Base-by-base conservation (phyloP, 345 rosid species). In the Citropsis articulata region DNA sequence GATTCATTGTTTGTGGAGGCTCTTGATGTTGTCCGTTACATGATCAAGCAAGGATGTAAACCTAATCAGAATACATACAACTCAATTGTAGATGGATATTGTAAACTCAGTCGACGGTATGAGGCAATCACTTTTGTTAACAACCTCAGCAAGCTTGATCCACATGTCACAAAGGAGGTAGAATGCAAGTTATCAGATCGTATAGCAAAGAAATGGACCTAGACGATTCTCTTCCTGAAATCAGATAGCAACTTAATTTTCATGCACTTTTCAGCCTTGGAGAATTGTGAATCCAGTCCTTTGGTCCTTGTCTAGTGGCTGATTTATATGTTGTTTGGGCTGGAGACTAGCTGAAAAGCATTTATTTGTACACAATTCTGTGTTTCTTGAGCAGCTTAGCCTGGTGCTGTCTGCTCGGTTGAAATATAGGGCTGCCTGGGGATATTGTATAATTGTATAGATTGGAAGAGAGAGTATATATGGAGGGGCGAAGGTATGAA, bases 1-100 rank as follows among this genome's bases (percentile, higher is more conserved):
- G 98, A 94, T 83, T 89, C 97, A 8, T 83, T 94, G 97, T 92
- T 92, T 66, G 88, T 77, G 77, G 98, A 93, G 77, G 99, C 98
- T 40, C 77, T 90, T 21, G 89, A 81, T 6, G 97, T 92, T 59
- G 89, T 96, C 56, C 85, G 28, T 35, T 90, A 89, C 88, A 96
- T 94, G 98, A 89, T 94, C 72, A 92, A 86, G 86, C 85, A 87
- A 62, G 88, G 89, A 35, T 88, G 92, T 82, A 90, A 84, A 82
- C 98, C 91, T 35, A 91, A 93, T 81, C 90, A 87, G 86, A 88
- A 86, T 80, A 94, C 97, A 1, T 92, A 90, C 85, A 90, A 94
- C 83, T 89, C 99, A 31, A 84, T 94, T 77, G 86, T 96, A 0
- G 99, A 94, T 88, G 88, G 97, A 21, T 96, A 89, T 77, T 94